Evolutionary conservation across 148 eudicot species (phyloP).

Genomic region (Cornus kousa): DNA sequence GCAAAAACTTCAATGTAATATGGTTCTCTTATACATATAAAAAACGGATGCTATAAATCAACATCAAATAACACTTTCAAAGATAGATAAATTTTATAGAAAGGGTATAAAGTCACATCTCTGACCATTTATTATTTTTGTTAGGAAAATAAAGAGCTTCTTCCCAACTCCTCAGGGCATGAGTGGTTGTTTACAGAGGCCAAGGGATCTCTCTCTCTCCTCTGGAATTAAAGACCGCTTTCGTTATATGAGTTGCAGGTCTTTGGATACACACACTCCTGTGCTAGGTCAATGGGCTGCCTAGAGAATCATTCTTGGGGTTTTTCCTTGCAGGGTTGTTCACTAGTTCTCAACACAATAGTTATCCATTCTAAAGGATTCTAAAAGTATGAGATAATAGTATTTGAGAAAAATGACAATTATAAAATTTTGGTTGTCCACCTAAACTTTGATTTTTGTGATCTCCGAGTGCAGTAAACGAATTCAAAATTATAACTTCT

Average conservation of each 20-base stretch:
- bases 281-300: no score
- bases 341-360: neutral
- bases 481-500: neutral
- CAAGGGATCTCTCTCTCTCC: neutral
- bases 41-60: no score
- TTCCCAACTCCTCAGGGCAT: no score
- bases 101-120: neutral
- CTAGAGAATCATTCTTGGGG: neutral
- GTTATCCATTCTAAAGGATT: neutral
- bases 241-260: neutral
- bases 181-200: neutral
- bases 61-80: neutral
- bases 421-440: neutral
- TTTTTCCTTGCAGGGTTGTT: neutral
- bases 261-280: neutral
- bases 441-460: neutral
- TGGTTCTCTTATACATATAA: neutral
- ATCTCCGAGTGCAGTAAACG: neutral
- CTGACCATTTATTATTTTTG: neutral
- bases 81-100: neutral
- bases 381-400: neutral
- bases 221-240: neutral
- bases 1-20: no score
- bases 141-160: neutral
- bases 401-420: neutral